A percentile compares a stretch with the other conserved stretches of the same genome.
Conservation (phyloP, 148 eudicot species). For the Polygonum aviculare region DNA sequence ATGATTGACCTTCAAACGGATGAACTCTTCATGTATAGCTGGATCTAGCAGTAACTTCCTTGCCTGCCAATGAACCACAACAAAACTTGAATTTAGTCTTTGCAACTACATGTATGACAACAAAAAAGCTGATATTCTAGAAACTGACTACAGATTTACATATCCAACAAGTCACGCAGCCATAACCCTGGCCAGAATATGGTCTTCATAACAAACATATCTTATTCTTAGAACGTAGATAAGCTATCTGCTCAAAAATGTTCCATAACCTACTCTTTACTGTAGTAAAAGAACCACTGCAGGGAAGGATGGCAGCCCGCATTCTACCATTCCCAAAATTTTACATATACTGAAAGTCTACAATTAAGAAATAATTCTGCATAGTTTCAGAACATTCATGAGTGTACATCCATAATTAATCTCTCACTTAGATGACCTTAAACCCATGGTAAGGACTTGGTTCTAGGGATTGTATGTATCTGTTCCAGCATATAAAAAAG, state of each 20-base stretch:
- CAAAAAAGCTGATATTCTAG: neutral
- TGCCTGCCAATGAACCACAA: constrained; percentile 40
- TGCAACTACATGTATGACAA: neutral
- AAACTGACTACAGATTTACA: neutral
- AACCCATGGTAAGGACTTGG: neutral
- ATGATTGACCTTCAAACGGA: constrained; percentile 65
- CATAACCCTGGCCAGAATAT: neutral
- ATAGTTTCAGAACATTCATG: neutral
- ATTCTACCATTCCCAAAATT: neutral
- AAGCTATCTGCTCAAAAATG: neutral
- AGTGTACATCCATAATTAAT: neutral
- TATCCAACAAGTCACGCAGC: neutral
- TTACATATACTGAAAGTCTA: neutral
- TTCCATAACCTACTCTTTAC: neutral
- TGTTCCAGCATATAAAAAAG: neutral
- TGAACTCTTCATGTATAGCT: constrained; percentile 98
- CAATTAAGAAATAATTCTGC: neutral
- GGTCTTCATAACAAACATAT: neutral
- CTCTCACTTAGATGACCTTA: neutral
- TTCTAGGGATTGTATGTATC: neutral
- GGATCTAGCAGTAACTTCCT: constrained; percentile 90
- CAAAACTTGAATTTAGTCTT: neutral
- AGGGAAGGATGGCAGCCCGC: neutral
- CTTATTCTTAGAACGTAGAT: neutral
- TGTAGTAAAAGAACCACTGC: neutral